phyloP scores from a whole-genome alignment of 2,329 filamentous ascomycete species.

The Colletotrichum lini region DNA sequence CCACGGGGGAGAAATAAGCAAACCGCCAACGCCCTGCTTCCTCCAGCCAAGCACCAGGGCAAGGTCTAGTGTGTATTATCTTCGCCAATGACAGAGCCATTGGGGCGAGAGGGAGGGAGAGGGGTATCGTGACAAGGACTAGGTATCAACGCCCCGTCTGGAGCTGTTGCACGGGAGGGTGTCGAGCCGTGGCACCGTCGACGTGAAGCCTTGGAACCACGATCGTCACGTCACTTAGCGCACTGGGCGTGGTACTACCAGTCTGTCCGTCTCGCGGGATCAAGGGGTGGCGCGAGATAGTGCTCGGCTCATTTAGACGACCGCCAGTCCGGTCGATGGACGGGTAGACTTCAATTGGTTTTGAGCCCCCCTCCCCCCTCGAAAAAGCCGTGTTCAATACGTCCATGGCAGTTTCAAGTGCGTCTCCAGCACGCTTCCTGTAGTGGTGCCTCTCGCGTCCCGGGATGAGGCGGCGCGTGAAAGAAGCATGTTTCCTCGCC shows the following conservation, averaged over 20 bases:
- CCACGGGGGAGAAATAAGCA: slow-evolving; percentile 31
- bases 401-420: slow-evolving; percentile 31
- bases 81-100: not conserved
- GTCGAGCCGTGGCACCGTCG: slow-evolving; percentile 34
- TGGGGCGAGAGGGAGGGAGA: slow-evolving; percentile 1
- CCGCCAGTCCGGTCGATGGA: not conserved
- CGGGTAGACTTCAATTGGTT: not conserved
- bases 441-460: slow-evolving; percentile 8
- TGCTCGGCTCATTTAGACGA: not conserved
- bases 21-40: not conserved
- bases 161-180: slow-evolving; percentile 36
- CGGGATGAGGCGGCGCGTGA: slow-evolving; percentile 15
- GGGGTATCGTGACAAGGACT: slow-evolving; percentile 8
- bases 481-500: slow-evolving; percentile 17
- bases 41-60: slow-evolving; percentile 7
- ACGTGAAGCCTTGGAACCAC: slow-evolving; percentile 2
- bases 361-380: not conserved
- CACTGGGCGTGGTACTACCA: not conserved
- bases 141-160: slow-evolving; percentile 30
- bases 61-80: too few species aligned
- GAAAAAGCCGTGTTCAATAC: not conserved
- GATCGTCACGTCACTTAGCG: not conserved
- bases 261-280: not conserved
- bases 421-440: slow-evolving; percentile 37
- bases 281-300: not conserved